Evolutionary conservation across 2,329 filamentous ascomycete species (phyloP).

Genomic region (Orbilia javanica): DNA sequence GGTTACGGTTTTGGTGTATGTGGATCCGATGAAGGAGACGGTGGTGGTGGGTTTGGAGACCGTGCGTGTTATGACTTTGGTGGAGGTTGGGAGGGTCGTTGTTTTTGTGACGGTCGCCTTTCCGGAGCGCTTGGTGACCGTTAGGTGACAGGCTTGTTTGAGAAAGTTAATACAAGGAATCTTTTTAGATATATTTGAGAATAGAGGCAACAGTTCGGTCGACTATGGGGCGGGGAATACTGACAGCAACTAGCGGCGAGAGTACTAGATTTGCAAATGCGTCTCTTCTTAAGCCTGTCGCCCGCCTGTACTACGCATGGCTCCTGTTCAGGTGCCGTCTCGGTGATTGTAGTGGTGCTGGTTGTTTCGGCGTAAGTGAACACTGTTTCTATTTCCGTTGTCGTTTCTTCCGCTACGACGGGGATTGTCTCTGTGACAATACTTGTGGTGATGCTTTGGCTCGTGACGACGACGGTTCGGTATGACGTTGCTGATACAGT

Average conservation of each 20-base stretch:
- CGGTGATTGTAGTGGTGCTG: background rate
- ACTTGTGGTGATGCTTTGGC: background rate
- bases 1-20: background rate
- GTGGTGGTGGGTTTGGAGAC: background rate
- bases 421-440: background rate
- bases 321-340: background rate
- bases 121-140: background rate
- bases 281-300: background rate
- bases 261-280: background rate
- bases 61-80: background rate
- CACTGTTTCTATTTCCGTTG: background rate
- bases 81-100: background rate
- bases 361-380: background rate
- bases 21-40: background rate
- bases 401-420: background rate
- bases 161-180: background rate
- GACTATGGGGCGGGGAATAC: background rate
- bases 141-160: background rate
- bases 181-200: too few species aligned
- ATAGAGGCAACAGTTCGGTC: too few species aligned
- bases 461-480: background rate
- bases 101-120: background rate
- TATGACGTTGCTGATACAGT: background rate
- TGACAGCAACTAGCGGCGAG: background rate
- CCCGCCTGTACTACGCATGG: background rate